Percentiles rank a stretch among this genome's conserved stretches.
These are phyloP conservation scores for Rhizopogon parksii DNA, from an alignment of 1,284 basidiomycete genomes.

Conservation along the genomic window DNA sequence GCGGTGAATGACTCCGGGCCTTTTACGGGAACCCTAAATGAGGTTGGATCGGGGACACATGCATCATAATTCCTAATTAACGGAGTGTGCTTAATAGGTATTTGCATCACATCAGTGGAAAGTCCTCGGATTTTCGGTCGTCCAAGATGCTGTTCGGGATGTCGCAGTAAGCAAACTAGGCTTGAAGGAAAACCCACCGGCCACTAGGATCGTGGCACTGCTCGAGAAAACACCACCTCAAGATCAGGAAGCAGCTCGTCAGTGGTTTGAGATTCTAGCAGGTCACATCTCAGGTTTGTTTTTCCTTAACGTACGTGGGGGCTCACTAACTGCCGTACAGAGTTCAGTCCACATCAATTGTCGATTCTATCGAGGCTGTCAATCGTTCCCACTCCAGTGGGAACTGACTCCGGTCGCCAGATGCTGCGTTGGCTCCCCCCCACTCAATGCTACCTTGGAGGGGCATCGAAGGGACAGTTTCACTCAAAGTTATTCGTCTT, in stretches of 20 bases:
- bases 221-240: constrained; percentile 61
- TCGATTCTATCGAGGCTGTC: constrained; percentile 38
- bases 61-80: not conserved
- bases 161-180: constrained; percentile 65
- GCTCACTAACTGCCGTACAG: constrained; percentile 9
- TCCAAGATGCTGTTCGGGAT: constrained; percentile 52
- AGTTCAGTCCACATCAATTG: constrained; percentile 19
- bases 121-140: constrained; percentile 68
- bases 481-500: constrained; percentile 81
- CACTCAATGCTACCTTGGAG: constrained; percentile 63
- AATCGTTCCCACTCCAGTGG: constrained; percentile 47
- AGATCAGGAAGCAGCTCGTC: constrained; percentile 47
- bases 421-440: constrained; percentile 48
- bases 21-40: constrained; percentile 61
- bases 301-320: not conserved
- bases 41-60: constrained; percentile 38
- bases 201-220: constrained; percentile 55
- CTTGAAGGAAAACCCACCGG: constrained; percentile 69
- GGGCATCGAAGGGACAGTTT: constrained; percentile 44
- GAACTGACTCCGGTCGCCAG: constrained; percentile 20
- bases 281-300: constrained; percentile 61
- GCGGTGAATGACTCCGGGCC: constrained; percentile 45
- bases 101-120: constrained; percentile 70
- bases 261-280: constrained; percentile 77
- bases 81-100: constrained; percentile 40